Conservation (phyloP, 345 rosid species). For the Populus tremula region DNA sequence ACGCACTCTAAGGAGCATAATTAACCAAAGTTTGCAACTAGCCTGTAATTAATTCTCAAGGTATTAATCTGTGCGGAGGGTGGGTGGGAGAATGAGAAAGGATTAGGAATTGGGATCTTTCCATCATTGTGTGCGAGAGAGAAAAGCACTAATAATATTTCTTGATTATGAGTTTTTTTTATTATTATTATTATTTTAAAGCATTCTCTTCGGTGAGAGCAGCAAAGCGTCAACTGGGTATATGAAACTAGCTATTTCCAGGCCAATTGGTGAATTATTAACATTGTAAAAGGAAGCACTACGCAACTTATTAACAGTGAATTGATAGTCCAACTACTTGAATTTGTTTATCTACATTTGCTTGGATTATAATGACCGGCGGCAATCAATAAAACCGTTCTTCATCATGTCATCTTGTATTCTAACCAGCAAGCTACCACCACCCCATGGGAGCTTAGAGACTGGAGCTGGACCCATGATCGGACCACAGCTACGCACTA, state of each 20-base stretch:
- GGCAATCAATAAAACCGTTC: background rate
- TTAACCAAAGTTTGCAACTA: background rate
- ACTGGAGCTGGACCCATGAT: background rate
- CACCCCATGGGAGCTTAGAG: background rate
- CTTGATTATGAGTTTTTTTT: background rate
- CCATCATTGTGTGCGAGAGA: background rate
- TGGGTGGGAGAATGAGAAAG: background rate
- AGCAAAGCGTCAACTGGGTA: background rate
- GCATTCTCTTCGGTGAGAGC: background rate
- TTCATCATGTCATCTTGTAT: background rate
- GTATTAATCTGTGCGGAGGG: background rate
- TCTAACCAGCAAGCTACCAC: background rate
- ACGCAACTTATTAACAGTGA: background rate
- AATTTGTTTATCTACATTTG: background rate
- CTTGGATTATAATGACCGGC: background rate
- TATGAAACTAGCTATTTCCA: background rate
- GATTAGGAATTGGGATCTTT: background rate
- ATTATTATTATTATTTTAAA: background rate
- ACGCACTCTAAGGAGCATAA: too few relatives aligned
- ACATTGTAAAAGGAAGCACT: background rate
- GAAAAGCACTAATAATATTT: background rate
- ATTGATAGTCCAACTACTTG: background rate
- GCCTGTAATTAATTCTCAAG: background rate
- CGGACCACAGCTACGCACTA: background rate
- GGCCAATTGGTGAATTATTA: conserved; percentile 5